Evolutionary conservation across 768 basidiomycete species (phyloP), one percentile per base, ranked within the genome.

Genomic region (Trametopsis cervina): DNA sequence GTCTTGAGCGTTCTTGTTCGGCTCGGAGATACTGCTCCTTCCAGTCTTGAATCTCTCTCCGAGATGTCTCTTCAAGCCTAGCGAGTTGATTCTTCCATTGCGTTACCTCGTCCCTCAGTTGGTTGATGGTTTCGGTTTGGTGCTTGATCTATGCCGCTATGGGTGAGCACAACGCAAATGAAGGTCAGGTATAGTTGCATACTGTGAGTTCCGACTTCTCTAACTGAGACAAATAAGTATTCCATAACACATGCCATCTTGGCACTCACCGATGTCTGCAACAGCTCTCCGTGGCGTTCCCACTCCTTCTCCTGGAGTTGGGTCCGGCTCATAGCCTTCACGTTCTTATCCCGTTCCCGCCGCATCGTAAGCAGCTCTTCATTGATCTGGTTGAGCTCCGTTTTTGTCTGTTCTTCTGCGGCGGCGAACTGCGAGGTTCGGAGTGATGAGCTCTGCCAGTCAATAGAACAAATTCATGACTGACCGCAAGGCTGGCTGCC

Each of bases 11-110:
- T 48, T 87, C 83, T 47, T 81, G 72, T 52, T 89, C 85, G 39
- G 85, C 82, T 13, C 84, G 78, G 29, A 81, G 67, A 61, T 85
- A 88, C 55, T 86, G 84, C 18, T 85, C 85, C 61, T 88, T 87
- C 86, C 86, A 89, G 55, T 83, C 83, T 45, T 71, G 69, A 0
- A 84, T 76, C 51, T 75, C 72, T 24, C 65, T 66, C 40, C 70
- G 65, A 9, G 72, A 69, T 1, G 70, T 63, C 45, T 76, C 74
- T 44, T 75, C 72, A 23, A 72, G 61, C 23, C 73, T 70, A 18
- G 67, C 58, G 42, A 72, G 69, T 56, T 88, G 86, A 42, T 81
- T 78, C 62, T 85, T 86, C 83, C 84, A 86, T 45, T 87, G 83
- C 0, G 64, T 67, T 0, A 77, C 69, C 60, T 89, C 85, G 42